Percentiles rank a stretch among this genome's conserved stretches.
Conservation (phyloP, 1,284 basidiomycete genomes). For the Fereydounia khargensis region DNA sequence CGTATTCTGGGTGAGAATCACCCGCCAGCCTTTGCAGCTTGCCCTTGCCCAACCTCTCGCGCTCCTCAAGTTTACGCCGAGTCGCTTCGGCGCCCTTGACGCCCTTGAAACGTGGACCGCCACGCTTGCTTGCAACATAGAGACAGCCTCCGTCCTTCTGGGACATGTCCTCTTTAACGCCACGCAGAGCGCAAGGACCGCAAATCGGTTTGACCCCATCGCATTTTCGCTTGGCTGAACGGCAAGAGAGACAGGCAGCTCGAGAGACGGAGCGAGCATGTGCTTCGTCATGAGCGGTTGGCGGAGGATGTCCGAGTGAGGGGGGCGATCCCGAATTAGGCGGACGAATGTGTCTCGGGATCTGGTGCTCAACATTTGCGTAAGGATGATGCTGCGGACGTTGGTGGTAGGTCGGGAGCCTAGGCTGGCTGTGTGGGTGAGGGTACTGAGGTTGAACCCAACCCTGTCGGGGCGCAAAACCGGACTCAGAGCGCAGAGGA, state of each 20-base stretch:
- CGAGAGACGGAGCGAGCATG: conserved; percentile 33
- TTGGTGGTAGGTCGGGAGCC: conserved; percentile 7
- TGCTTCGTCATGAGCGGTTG: conserved; percentile 9
- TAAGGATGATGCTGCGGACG: conserved; percentile 9
- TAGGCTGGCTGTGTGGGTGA: conserved; percentile 10
- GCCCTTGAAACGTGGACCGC: conserved; percentile 48
- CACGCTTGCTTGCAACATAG: conserved; percentile 42
- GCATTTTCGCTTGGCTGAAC: conserved; percentile 45
- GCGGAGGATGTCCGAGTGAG: conserved; percentile 12
- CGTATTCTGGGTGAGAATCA: too few relatives aligned
- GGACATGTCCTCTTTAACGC: conserved; percentile 27
- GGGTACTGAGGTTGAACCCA: too few relatives aligned
- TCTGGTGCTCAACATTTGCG: conserved; percentile 14
- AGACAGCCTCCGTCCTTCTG: conserved; percentile 38
- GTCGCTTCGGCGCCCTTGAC: conserved; percentile 37
- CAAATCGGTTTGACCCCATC: conserved; percentile 44
- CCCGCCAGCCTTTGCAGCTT: too few relatives aligned
- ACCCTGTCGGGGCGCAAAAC: too few relatives aligned
- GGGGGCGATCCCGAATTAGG: too few relatives aligned
- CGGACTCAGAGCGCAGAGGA: not conserved
- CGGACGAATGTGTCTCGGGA: conserved; percentile 9
- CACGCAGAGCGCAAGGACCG: conserved; percentile 35
- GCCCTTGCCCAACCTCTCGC: conserved; percentile 21
- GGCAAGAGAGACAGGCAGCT: conserved; percentile 44
- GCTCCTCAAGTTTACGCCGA: conserved; percentile 33